Evolutionary conservation across 257 asterid species (phyloP).

Genomic region (Solanum paucissectum): DNA sequence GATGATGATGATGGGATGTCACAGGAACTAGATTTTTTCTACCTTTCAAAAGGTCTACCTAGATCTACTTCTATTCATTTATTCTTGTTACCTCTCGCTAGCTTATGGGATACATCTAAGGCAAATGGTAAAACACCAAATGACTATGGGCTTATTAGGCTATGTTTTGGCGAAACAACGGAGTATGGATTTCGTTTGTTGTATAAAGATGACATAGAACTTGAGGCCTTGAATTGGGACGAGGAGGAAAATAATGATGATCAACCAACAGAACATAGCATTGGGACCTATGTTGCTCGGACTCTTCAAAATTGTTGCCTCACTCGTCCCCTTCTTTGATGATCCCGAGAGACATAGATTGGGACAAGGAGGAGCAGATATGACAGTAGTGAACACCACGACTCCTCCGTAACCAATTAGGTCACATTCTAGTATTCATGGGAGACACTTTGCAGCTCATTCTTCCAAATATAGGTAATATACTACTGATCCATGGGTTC

Average conservation of each 20-base stretch:
- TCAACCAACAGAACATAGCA: neutral
- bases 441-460: neutral
- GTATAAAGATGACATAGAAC: neutral
- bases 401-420: neutral
- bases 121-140: neutral
- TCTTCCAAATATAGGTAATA: neutral
- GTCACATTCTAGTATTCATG: too few relatives aligned
- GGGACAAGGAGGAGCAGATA: neutral
- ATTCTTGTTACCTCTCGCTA: neutral
- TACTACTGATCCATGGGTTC: neutral
- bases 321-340: neutral
- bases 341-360: neutral
- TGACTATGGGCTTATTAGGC: neutral
- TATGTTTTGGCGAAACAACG: neutral
- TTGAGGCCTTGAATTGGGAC: neutral
- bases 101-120: neutral
- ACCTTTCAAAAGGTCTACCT: neutral
- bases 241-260: neutral
- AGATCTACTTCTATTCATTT: neutral
- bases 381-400: neutral
- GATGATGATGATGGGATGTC: neutral
- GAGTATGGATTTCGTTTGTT: neutral
- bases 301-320: neutral
- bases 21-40: fast-evolving
- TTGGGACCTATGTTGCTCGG: neutral